A percentile compares a stretch with the other conserved stretches of the same genome.
Evolutionary conservation across 768 basidiomycete species (phyloP).

Genomic region (Boletus sensibilis): DNA sequence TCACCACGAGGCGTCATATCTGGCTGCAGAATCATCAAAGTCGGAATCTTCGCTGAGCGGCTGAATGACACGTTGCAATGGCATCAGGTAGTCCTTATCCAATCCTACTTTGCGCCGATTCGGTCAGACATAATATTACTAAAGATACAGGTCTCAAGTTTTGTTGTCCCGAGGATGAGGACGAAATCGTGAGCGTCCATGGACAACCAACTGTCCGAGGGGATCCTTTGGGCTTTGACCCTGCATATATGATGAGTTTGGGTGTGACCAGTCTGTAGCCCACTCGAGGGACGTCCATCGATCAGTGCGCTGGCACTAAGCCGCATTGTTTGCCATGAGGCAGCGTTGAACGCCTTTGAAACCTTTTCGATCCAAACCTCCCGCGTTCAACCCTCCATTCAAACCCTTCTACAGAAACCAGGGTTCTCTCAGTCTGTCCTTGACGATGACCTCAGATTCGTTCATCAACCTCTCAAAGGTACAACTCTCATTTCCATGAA

Average conservation of each 20-base stretch:
- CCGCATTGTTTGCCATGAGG: constrained; percentile 28
- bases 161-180: constrained; percentile 1
- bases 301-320: constrained; percentile 3
- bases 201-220: constrained; percentile 11
- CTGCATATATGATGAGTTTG: constrained; percentile 1
- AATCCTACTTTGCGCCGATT: constrained; percentile 1
- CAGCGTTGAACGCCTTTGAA: constrained; percentile 7
- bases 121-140: constrained; percentile 5
- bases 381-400: constrained; percentile 5
- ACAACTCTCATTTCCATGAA: neutral
- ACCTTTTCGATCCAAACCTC: constrained; percentile 2
- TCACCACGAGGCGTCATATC: constrained; percentile 19
- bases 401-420: constrained; percentile 4
- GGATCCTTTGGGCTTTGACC: neutral
- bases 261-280: neutral
- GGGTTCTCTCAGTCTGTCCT: neutral
- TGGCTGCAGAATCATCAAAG: neutral
- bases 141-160: neutral
- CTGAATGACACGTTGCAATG: constrained; percentile 15
- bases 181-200: neutral
- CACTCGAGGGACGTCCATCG: constrained; percentile 5
- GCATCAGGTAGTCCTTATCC: constrained; percentile 8
- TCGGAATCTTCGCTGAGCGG: neutral
- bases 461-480: constrained; percentile 13
- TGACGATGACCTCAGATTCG: constrained; percentile 10